phyloP scores from a whole-genome alignment of 2,329 filamentous ascomycete species.

The Aspergillus sp. region DNA sequence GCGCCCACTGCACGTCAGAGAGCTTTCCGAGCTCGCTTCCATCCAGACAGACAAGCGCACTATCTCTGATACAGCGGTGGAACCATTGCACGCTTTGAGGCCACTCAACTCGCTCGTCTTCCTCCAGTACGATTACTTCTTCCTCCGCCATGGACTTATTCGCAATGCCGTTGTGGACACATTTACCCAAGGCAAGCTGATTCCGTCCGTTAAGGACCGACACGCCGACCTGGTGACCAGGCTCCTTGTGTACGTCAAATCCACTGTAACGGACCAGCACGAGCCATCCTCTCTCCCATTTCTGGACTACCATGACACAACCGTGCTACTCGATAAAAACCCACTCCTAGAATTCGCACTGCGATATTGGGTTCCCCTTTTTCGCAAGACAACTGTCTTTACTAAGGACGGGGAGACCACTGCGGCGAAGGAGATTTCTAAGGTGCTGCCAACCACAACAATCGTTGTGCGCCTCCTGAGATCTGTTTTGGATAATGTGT shows the following conservation, averaged over 20 bases:
- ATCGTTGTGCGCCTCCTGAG: slow-evolving; percentile 50
- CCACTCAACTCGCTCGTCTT: slow-evolving; percentile 35
- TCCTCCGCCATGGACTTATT: slow-evolving; percentile 38
- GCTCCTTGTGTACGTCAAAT: slow-evolving; percentile 37
- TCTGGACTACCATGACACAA: slow-evolving; percentile 27
- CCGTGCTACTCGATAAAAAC: slow-evolving; percentile 33
- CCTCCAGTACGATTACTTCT: slow-evolving; percentile 34
- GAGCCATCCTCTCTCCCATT: slow-evolving; percentile 31
- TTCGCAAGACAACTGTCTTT: slow-evolving; percentile 19
- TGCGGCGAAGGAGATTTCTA: slow-evolving; percentile 47
- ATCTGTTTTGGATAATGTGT: slow-evolving; percentile 46
- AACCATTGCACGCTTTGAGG: slow-evolving; percentile 28
- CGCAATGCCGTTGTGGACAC: slow-evolving; percentile 32
- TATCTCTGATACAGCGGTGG: slow-evolving; percentile 25
- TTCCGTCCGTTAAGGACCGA: slow-evolving; percentile 31
- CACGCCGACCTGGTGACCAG: slow-evolving; percentile 35
- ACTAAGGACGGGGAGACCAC: slow-evolving; percentile 36
- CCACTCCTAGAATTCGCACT: slow-evolving; percentile 48
- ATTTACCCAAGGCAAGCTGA: slow-evolving; percentile 32
- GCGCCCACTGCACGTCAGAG: slow-evolving; percentile 35
- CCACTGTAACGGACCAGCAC: slow-evolving; percentile 26
- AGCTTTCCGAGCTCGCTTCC: slow-evolving; percentile 31
- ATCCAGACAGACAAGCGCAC: slow-evolving; percentile 33
- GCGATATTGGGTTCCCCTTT: slow-evolving; percentile 44
- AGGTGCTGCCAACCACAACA: slow-evolving; percentile 48